Base-by-base conservation (phyloP, 495 filamentous ascomycete species). In the Daldinia concentrica region DNA sequence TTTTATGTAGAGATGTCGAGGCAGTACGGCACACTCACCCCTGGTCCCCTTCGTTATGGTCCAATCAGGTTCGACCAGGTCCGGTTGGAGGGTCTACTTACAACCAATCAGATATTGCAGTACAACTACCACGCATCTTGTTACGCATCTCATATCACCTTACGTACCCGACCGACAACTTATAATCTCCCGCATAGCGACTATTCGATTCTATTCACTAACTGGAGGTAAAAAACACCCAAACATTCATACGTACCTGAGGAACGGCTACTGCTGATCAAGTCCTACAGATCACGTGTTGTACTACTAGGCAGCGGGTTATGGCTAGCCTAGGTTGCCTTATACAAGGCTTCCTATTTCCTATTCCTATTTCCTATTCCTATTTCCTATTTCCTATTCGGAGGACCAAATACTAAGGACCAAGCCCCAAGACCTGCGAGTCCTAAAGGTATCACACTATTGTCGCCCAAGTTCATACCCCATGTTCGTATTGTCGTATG, bases 1-100 rank as follows among this genome's bases (percentile, higher is more conserved):
- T 64, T 72, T 72, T 72, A 72, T 72, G 60, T 68, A 71, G 60
- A 68, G 60, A 56, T 68, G 51, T 67, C 58, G 37, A 72, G 69
- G 64, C 64, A 68, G 69, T 64, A 64, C 54, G 59, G 48, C 19
- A 68, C 63, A 66, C 34, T 17, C 41, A 27, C 36, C 58, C 69
- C 58, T 15, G 36, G 45, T 64, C 45, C 30, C 17, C 27, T 34
- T 39, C 54, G 12, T 4, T 0, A 26, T 66, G 6, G 26, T 43
- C 69, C 64, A 72, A 72, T 72, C 69, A 72, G 26, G 26, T 43
- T 64, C 64, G 68, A 72, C 66, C 69, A 67, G 26, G 26, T 45
- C 64, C 56, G 61, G 68, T 67, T 50, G 64, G 34, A 24, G 36
- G 11, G 57, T 27, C 45, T 54, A 19, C 64, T 61, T 26, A 52